Conservation (phyloP, 1,284 basidiomycete species). For the Kalmanozyma brasiliensis region DNA sequence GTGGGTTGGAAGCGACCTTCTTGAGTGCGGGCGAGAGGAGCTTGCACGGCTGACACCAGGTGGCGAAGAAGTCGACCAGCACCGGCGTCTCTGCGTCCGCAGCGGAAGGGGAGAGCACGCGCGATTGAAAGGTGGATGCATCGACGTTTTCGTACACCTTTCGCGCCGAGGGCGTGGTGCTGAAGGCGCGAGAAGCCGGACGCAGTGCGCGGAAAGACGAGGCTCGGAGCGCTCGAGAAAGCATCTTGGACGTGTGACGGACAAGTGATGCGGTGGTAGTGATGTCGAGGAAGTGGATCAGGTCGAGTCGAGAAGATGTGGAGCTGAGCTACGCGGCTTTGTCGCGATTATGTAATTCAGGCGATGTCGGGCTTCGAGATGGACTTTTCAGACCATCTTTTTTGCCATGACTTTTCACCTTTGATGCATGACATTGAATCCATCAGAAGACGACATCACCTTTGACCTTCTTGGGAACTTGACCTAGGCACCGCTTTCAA, state of each 20-base stretch:
- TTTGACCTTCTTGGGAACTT: too few relatives aligned
- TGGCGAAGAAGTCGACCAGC: slow-evolving; percentile 58
- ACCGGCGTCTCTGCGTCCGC: slow-evolving; percentile 31
- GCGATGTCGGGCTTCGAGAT: too few relatives aligned
- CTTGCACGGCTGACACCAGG: slow-evolving; percentile 62
- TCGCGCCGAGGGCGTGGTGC: neutral
- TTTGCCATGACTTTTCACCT: too few relatives aligned
- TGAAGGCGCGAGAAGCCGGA: slow-evolving; percentile 5
- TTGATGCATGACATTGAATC: too few relatives aligned
- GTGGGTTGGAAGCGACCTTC: slow-evolving; percentile 38
- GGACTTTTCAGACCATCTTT: too few relatives aligned
- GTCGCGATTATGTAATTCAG: neutral
- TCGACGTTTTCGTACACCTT: slow-evolving; percentile 36
- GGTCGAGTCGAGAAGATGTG: neutral
- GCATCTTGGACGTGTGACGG: slow-evolving; percentile 6
- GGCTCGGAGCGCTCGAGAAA: neutral
- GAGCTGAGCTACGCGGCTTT: too few relatives aligned
- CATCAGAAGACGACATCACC: too few relatives aligned
- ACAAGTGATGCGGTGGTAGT: neutral
- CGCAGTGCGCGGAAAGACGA: neutral
- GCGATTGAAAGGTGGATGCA: slow-evolving; percentile 13
- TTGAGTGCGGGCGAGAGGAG: slow-evolving; percentile 52
- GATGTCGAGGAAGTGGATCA: neutral
- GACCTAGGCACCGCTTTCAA: too few relatives aligned
- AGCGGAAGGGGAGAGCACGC: slow-evolving; percentile 17